phyloP scores from a whole-genome alignment of 1,284 basidiomycete genomes.

The Mixia osmundae region DNA sequence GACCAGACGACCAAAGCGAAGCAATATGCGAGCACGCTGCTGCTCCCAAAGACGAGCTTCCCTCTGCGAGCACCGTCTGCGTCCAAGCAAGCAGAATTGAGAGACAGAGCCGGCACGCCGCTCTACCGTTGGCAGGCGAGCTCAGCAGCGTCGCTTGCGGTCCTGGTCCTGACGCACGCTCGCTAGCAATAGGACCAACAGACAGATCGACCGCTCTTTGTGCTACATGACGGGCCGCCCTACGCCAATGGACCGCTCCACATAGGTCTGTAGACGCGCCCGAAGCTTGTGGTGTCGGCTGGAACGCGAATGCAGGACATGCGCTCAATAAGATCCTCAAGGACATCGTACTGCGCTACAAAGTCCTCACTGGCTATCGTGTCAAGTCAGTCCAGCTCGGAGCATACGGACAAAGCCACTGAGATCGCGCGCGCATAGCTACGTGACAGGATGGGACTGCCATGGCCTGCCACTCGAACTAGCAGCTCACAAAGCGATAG shows the following conservation, averaged over 20 bases:
- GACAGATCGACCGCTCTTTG: slow-evolving; percentile 41
- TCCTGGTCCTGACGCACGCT: background rate
- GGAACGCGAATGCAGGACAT: slow-evolving; percentile 38
- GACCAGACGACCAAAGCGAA: no score
- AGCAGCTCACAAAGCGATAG: slow-evolving; percentile 57
- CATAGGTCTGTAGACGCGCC: slow-evolving; percentile 40
- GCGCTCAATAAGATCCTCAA: slow-evolving; percentile 93
- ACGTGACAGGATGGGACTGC: slow-evolving; percentile 93
- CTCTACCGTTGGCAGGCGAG: slow-evolving; percentile 74
- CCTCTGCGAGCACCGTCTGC: slow-evolving; percentile 47
- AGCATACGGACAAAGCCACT: background rate
- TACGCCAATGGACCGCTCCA: slow-evolving; percentile 94
- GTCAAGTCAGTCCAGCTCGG: slow-evolving; percentile 41
- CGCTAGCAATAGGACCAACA: slow-evolving; percentile 38
- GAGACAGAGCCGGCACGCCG: slow-evolving; percentile 41
- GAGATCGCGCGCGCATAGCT: slow-evolving; percentile 30
- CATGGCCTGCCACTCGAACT: slow-evolving; percentile 94
- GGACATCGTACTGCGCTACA: slow-evolving; percentile 81
- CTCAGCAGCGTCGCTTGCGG: background rate
- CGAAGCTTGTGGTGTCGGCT: background rate
- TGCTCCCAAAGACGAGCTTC: slow-evolving; percentile 62
- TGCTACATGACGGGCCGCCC: slow-evolving; percentile 88
- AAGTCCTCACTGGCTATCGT: slow-evolving; percentile 48
- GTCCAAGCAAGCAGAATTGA: slow-evolving; percentile 37
- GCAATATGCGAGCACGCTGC: slow-evolving; percentile 30